Percentiles rank a stretch among this genome's conserved stretches.
phyloP scores from a whole-genome alignment of 257 asterid genomes.

The Fraxinus excelsior region DNA sequence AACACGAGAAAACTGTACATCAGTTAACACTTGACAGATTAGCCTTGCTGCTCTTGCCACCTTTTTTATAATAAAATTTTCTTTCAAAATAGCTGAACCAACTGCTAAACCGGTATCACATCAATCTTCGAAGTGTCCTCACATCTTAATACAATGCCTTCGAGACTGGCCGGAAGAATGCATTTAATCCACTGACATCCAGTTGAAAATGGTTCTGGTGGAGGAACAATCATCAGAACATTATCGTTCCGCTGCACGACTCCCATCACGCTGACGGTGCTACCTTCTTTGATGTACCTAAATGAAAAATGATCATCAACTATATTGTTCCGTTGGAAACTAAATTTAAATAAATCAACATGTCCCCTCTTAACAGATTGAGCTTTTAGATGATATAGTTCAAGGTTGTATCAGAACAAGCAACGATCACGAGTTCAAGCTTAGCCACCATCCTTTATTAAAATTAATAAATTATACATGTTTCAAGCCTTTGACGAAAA shows the following conservation, averaged over 20 bases:
- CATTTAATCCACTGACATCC: conserved; percentile 71
- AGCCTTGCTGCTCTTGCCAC: conserved; percentile 24
- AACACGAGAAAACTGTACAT: conserved; percentile 41
- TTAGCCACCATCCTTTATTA: background rate
- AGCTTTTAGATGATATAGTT: background rate
- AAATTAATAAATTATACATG: no score
- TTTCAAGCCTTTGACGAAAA: background rate
- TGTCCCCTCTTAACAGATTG: background rate
- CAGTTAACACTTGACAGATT: conserved; percentile 29
- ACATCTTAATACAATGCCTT: conserved; percentile 62
- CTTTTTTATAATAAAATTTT: background rate
- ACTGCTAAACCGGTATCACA: conserved; percentile 58
- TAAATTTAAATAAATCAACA: background rate
- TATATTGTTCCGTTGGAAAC: background rate
- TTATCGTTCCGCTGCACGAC: conserved; percentile 67
- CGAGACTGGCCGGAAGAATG: conserved; percentile 70
- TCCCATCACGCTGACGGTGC: conserved; percentile 73
- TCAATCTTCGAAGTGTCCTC: conserved; percentile 62
- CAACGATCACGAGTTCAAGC: background rate
- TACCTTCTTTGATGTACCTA: conserved; percentile 69
- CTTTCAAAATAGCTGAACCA: conserved; percentile 11
- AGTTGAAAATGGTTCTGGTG: conserved; percentile 63
- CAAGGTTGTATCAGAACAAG: background rate
- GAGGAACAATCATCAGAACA: conserved; percentile 67
- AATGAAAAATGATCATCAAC: conserved; percentile 1